Conservation (phyloP, 768 basidiomycete genomes). For the Astraeus odoratus region DNA sequence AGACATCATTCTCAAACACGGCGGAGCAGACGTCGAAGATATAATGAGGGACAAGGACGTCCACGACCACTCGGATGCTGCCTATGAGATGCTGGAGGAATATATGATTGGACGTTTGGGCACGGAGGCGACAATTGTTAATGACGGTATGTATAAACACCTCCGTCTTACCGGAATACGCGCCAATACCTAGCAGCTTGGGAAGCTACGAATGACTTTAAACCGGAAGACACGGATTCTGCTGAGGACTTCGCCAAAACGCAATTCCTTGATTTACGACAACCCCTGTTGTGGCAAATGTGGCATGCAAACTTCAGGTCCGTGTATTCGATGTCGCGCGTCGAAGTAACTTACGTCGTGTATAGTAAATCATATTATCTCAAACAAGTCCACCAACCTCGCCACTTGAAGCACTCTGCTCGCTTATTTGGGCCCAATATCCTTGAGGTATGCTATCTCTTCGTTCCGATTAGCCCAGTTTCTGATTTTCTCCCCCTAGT, state of each 20-base stretch:
- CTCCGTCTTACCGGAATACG: not conserved
- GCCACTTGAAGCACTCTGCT: conserved; percentile 77
- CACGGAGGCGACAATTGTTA: conserved; percentile 62
- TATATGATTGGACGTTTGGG: conserved; percentile 82
- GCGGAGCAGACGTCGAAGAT: conserved; percentile 74
- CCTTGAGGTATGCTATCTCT: conserved; percentile 56
- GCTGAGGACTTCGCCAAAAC: conserved; percentile 80
- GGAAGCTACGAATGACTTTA: conserved; percentile 84
- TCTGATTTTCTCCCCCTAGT: conserved; percentile 30
- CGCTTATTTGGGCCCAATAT: conserved; percentile 77
- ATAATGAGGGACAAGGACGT: conserved; percentile 75
- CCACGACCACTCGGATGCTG: conserved; percentile 87
- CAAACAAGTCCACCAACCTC: conserved; percentile 93
- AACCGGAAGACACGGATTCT: conserved; percentile 84
- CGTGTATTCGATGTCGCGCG: conserved; percentile 11
- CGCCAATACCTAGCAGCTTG: conserved; percentile 50
- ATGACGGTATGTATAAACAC: conserved; percentile 53
- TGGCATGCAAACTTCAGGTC: conserved; percentile 83
- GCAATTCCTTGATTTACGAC: conserved; percentile 84
- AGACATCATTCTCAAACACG: conserved; percentile 77
- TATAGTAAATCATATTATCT: conserved; percentile 89
- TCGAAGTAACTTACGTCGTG: conserved; percentile 1
- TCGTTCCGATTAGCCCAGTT: not conserved
- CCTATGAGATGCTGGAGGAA: conserved; percentile 88
- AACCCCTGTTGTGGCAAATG: conserved; percentile 80